Percentiles rank a stretch among this genome's conserved stretches.
These are phyloP conservation scores for Saccharata proteae DNA, from an alignment of 2,329 filamentous ascomycete genomes.

Conservation along the genomic window DNA sequence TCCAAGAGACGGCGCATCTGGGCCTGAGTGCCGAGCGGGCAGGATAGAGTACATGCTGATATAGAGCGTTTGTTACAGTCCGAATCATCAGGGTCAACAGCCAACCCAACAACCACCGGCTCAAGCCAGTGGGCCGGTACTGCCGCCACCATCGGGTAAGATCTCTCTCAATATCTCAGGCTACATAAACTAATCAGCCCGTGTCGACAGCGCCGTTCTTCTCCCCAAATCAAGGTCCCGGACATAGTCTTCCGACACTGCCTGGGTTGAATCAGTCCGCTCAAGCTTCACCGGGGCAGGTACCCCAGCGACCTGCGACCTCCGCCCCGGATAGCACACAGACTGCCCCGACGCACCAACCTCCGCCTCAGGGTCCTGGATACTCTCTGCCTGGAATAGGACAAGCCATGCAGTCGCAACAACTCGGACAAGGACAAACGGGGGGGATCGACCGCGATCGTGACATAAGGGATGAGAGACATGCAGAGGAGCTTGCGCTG, in stretches of 20 bases:
- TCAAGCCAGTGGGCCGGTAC: conserved; percentile 23
- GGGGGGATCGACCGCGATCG: conserved; percentile 30
- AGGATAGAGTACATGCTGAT: conserved; percentile 2
- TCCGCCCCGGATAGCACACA: conserved; percentile 21
- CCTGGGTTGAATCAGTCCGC: conserved; percentile 32
- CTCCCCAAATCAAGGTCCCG: conserved; percentile 25
- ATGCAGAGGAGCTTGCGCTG: conserved; percentile 21
- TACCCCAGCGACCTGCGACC: conserved; percentile 22
- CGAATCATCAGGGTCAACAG: conserved; percentile 21
- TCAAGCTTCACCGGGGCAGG: conserved; percentile 27
- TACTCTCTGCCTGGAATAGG: conserved; percentile 34
- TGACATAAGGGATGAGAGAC: conserved; percentile 38
- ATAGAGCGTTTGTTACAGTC: conserved; percentile 11
- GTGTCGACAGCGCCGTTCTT: conserved; percentile 23
- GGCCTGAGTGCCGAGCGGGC: neutral
- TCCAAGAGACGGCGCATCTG: neutral
- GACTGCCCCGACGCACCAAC: conserved; percentile 19
- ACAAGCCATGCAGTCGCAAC: conserved; percentile 29
- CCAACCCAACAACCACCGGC: conserved; percentile 22
- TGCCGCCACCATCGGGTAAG: conserved; percentile 29
- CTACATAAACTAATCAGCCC: neutral
- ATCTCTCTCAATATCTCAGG: neutral
- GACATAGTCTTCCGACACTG: conserved; percentile 33
- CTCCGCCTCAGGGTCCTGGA: conserved; percentile 23
- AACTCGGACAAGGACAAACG: conserved; percentile 22